Percentiles rank a stretch among this genome's conserved stretches.
These are phyloP conservation scores for Blastobotrys raffinosifermentans DNA, from an alignment of 1,139 yeast genomes.

Conservation along the genomic window DNA sequence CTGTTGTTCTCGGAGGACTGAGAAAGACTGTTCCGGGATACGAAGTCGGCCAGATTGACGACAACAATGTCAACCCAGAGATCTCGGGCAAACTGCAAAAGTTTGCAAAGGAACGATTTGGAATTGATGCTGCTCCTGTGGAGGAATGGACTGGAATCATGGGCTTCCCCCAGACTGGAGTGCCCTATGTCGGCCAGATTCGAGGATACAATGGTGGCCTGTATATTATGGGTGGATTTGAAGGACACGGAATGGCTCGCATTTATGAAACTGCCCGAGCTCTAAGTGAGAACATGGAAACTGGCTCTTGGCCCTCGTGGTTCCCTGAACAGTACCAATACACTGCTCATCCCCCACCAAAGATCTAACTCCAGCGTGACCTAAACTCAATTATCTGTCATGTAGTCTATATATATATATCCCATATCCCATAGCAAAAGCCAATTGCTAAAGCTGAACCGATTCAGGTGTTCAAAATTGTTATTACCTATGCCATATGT, in stretches of 20 bases:
- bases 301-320: slow-evolving; percentile 21
- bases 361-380: no score
- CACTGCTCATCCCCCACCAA: no score
- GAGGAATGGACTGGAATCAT: slow-evolving; percentile 39
- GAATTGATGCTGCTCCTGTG: slow-evolving; percentile 15
- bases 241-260: slow-evolving; percentile 48
- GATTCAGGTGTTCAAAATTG: no score
- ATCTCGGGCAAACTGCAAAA: slow-evolving; percentile 18
- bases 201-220: slow-evolving; percentile 21
- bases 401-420: no score
- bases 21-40: slow-evolving; percentile 19
- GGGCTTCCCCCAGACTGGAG: slow-evolving; percentile 36
- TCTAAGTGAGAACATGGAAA: slow-evolving; percentile 16
- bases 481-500: no score
- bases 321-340: slow-evolving; percentile 20
- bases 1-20: slow-evolving; percentile 27
- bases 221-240: slow-evolving; percentile 40
- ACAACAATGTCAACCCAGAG: slow-evolving; percentile 15
- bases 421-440: no score
- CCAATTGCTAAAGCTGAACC: no score
- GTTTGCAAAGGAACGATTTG: slow-evolving; percentile 18
- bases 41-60: slow-evolving; percentile 19
- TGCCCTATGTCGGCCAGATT: slow-evolving; percentile 30
- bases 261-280: slow-evolving; percentile 30
- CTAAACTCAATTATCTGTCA: no score